Evolutionary conservation across 768 basidiomycete genomes (phyloP), one percentile per base, ranked within the genome.

Genomic region (Podaxis carcinomalis): DNA sequence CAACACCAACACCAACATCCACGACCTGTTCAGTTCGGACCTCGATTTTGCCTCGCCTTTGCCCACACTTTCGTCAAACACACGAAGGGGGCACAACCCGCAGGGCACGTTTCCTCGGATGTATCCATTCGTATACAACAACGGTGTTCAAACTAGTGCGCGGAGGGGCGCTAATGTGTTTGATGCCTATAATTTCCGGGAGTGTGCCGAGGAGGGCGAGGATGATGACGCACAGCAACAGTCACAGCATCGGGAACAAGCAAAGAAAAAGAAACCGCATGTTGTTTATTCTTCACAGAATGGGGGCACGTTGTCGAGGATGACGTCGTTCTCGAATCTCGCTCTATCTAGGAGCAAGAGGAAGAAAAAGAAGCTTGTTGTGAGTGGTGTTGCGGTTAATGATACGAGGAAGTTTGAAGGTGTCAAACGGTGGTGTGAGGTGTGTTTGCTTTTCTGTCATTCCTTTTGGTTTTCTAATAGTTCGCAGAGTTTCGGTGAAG

Each of bases 401-500:
- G 90, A 92, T 66, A 71, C 77, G 23, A 75, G 76, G 37, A 86
- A 86, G 64, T 82, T 89, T 66, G 88, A 91, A 40, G 88, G 80
- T 2, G 78, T 87, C 11, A 86, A 84, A 67, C 78, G 75, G 62
- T 92, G 90, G 90, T 92, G 90, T 66, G 88, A 90, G 78, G 88
- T 89, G 68, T 56, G 80, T 54, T 28, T 28, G 5, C 5, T 54
- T 44, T 42, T 36, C 40, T 52, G 56, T 23, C 23, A 10, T 47
- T 11, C 50, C 46, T 55, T 49, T 21, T 13, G 14, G 11, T 25
- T 50, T 35, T 36, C 49, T 28, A n/a, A 51, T 46, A 9, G 11
- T 46, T 39, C 54, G 5, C 61, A 90, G 89, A 83, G 78, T 64
- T 92, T 92, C 72, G 90, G 90, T 44, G 89, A 90, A 73, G 72